phyloP scores from a whole-genome alignment of 805 yeast genomes.

The Ogataea salicorniae region DNA sequence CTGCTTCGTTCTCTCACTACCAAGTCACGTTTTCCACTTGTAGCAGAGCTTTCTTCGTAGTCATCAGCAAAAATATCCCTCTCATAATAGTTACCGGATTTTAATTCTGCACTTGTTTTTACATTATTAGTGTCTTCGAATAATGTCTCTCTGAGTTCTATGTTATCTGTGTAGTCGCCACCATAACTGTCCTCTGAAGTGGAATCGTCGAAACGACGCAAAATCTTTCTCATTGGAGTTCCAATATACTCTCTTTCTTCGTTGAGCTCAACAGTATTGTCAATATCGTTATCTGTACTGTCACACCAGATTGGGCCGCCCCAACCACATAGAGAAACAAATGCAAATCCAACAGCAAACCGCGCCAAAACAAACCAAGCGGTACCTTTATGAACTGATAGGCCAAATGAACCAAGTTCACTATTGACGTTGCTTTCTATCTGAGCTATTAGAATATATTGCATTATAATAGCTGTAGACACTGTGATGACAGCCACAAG shows the following conservation, averaged over 20 bases:
- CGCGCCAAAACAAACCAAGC: constrained; percentile 39
- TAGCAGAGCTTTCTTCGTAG: not conserved
- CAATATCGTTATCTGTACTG: constrained; percentile 30
- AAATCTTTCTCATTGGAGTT: constrained; percentile 2
- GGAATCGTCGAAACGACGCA: not conserved
- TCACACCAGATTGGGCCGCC: constrained; percentile 51
- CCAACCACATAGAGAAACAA: constrained; percentile 26
- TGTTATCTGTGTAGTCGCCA: not conserved
- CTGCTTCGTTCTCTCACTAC: not conserved
- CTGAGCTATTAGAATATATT: constrained; percentile 27
- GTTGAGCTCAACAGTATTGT: not conserved
- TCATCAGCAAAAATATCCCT: not conserved
- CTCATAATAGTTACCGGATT: too few species aligned
- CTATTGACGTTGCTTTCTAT: constrained; percentile 25
- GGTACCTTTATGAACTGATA: constrained; percentile 37
- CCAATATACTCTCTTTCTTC: constrained; percentile 8
- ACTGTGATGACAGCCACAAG: constrained; percentile 25
- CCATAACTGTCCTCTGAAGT: constrained; percentile 2
- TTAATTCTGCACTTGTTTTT: too few species aligned
- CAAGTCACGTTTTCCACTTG: not conserved
- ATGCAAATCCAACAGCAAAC: constrained; percentile 27
- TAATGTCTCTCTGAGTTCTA: not conserved
- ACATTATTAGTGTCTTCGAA: not conserved
- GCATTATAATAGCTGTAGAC: constrained; percentile 21
- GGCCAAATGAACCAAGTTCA: constrained; percentile 43